Conservation (phyloP, 345 rosid genomes). For the Gynandropsis gynandra region DNA sequence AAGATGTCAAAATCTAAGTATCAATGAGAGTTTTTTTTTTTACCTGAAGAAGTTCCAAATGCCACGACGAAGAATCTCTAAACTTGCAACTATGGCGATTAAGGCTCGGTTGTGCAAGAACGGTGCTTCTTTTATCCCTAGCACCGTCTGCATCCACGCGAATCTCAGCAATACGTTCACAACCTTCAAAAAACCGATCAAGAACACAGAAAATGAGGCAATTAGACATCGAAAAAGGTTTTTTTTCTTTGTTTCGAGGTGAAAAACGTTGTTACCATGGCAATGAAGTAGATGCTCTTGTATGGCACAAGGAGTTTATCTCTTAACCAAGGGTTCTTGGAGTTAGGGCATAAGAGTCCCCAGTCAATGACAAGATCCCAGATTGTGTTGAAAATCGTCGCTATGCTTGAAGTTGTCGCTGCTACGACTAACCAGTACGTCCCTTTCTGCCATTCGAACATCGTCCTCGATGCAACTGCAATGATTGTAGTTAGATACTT, state of each 20-base stretch:
- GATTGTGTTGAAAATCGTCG: constrained; percentile 38
- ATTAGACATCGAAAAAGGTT: too few relatives aligned
- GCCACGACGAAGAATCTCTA: constrained; percentile 76
- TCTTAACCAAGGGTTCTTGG: constrained; percentile 64
- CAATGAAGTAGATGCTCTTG: constrained; percentile 47
- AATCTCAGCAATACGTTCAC: constrained; percentile 56
- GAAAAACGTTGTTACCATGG: too few relatives aligned
- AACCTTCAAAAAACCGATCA: too few relatives aligned
- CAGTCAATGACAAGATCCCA: constrained; percentile 75
- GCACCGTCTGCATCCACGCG: constrained; percentile 61
- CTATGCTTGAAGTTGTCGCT: constrained; percentile 38
- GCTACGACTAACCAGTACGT: constrained; percentile 34
- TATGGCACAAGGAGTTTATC: constrained; percentile 50
- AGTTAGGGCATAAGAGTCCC: constrained; percentile 56
- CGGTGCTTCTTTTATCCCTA: constrained; percentile 35
- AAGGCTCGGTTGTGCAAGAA: constrained; percentile 42
- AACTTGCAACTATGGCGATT: constrained; percentile 42
- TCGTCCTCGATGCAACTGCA: constrained; percentile 44
- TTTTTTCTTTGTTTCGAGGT: too few relatives aligned
- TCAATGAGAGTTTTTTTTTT: too few relatives aligned
- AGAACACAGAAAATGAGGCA: too few relatives aligned
- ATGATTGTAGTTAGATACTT: constrained; percentile 46
- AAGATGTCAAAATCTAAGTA: too few relatives aligned
- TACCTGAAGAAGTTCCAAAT: constrained; percentile 87
- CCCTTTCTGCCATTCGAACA: constrained; percentile 21